phyloP scores from a whole-genome alignment of 805 yeast species.

The Saccharomycopsis fibuligera region DNA sequence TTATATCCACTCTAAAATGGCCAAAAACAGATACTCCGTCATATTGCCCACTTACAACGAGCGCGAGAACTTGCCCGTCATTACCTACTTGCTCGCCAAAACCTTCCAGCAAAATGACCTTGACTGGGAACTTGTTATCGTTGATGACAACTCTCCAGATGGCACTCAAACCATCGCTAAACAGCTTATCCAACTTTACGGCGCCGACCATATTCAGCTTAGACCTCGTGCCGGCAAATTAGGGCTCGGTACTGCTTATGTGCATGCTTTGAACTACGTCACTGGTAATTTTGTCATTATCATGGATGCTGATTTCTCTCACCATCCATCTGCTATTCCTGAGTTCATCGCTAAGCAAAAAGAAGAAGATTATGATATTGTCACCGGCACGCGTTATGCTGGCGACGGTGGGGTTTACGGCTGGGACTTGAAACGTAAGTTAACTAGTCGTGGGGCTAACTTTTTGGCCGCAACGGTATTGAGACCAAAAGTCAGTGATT shows the following conservation, averaged over 20 bases:
- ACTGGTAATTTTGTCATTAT: conserved; percentile 71
- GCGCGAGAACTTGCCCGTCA: conserved; percentile 60
- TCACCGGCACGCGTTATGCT: conserved; percentile 53
- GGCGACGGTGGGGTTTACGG: conserved; percentile 82
- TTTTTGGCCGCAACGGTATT: conserved; percentile 66
- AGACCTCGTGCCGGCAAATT: conserved; percentile 71
- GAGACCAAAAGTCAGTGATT: conserved; percentile 66
- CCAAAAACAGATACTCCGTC: conserved; percentile 54
- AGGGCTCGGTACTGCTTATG: conserved; percentile 77
- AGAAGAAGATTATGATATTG: conserved; percentile 44
- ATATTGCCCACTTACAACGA: conserved; percentile 77
- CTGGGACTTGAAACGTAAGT: conserved; percentile 75
- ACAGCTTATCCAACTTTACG: conserved; percentile 50
- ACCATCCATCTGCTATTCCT: conserved; percentile 77
- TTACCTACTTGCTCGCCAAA: conserved; percentile 61
- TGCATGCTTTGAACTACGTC: conserved; percentile 65
- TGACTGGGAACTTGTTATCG: conserved; percentile 73
- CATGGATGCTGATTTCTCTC: conserved; percentile 83
- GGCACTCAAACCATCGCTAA: conserved; percentile 73
- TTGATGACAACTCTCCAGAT: conserved; percentile 76
- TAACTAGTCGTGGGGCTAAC: conserved; percentile 76
- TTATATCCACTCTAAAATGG: too few species aligned
- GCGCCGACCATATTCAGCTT: conserved; percentile 53
- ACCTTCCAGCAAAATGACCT: conserved; percentile 51
- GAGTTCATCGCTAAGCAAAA: conserved; percentile 59